Percentiles rank a stretch among this genome's conserved stretches.
Conservation (phyloP, 148 eudicot genomes). For the Limonium bicolor region DNA sequence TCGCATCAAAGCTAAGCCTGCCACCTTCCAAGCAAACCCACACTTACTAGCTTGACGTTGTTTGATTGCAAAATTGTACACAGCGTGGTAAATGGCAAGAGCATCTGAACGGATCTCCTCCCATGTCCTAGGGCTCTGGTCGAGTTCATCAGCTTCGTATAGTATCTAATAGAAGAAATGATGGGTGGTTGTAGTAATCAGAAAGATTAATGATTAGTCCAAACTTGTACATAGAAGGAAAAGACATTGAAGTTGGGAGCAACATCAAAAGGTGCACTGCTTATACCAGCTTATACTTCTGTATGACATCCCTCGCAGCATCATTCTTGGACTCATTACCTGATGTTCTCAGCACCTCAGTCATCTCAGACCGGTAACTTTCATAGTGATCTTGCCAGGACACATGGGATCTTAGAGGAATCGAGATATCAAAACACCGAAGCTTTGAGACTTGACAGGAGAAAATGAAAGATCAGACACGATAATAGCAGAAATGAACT, state of each 20-base stretch:
- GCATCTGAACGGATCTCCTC: constrained; percentile 38
- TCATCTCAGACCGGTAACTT: constrained; percentile 34
- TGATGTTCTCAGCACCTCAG: constrained; percentile 6
- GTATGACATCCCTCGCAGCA: constrained; percentile 21
- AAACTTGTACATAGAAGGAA: too few species aligned
- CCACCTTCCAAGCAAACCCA: constrained; percentile 65
- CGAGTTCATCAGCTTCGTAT: constrained; percentile 38
- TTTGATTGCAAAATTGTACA: constrained; percentile 27
- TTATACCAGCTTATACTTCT: constrained; percentile 52
- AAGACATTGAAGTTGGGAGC: too few species aligned
- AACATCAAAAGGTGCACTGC: too few species aligned
- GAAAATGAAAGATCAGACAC: too few species aligned
- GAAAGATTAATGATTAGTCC: too few species aligned
- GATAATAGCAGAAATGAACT: too few species aligned
- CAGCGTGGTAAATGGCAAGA: constrained; percentile 34
- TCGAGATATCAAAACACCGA: constrained; percentile 23
- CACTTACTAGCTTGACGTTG: constrained; percentile 9
- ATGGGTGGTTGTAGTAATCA: too few species aligned
- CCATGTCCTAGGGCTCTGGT: constrained; percentile 21
- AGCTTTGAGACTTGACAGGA: constrained; percentile 29
- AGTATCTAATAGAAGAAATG: too few species aligned
- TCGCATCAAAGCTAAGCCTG: constrained; percentile 32
- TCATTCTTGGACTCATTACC: constrained; percentile 14
- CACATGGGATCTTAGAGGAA: constrained; percentile 11
- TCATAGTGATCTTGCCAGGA: constrained; percentile 27